Conservation (phyloP, 2,329 filamentous ascomycete genomes). For the Venturia effusa region DNA sequence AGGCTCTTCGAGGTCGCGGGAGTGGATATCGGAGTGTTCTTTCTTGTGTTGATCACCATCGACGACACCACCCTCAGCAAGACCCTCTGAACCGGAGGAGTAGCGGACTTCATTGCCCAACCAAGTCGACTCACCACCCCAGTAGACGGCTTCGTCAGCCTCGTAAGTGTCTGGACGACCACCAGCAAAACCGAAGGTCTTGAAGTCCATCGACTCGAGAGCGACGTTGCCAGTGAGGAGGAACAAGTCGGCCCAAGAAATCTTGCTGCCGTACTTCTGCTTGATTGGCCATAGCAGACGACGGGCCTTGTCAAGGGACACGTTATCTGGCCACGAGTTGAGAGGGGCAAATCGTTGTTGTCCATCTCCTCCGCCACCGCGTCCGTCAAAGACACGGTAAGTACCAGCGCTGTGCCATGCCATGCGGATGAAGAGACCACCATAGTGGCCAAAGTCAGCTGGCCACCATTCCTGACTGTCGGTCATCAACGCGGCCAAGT, state of each 20-base stretch:
- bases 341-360: constrained; percentile 73
- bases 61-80: constrained; percentile 17
- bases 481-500: constrained; percentile 60
- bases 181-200: constrained; percentile 62
- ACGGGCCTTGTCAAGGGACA: constrained; percentile 67
- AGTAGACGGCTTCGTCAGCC: constrained; percentile 66
- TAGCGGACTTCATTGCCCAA: constrained; percentile 66
- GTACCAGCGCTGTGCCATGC: constrained; percentile 74
- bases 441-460: constrained; percentile 72
- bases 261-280: constrained; percentile 75
- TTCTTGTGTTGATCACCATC: constrained; percentile 27
- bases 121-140: constrained; percentile 67
- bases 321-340: constrained; percentile 76
- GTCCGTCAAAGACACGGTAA: constrained; percentile 64
- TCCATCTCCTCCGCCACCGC: constrained; percentile 61
- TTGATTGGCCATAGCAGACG: constrained; percentile 73
- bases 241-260: constrained; percentile 67
- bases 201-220: constrained; percentile 65
- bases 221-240: constrained; percentile 67
- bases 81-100: constrained; percentile 33
- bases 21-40: constrained; percentile 29
- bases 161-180: constrained; percentile 65
- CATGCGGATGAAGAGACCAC: constrained; percentile 70
- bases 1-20: constrained; percentile 56
- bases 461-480: constrained; percentile 76